Conservation (phyloP, 2,329 filamentous ascomycete genomes). For the Celoporthe dispersa region DNA sequence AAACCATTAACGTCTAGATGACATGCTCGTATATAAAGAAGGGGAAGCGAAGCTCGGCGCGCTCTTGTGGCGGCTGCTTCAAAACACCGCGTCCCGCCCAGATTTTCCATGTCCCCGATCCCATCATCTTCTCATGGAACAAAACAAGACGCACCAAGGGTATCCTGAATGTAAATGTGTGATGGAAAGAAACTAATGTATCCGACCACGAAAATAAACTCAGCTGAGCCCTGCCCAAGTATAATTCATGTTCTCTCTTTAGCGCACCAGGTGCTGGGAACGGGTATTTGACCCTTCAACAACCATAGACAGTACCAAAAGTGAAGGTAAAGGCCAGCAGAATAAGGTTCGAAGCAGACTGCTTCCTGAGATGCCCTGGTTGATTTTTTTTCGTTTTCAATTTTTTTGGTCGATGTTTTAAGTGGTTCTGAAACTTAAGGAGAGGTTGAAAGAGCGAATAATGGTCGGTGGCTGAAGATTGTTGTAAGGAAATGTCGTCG, state of each 20-base stretch:
- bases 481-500: slow-evolving; percentile 30
- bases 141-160: slow-evolving; percentile 30
- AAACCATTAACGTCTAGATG: background rate
- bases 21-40: background rate
- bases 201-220: background rate
- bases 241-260: too few species aligned
- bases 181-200: slow-evolving; percentile 17
- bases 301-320: background rate
- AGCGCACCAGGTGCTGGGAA: background rate
- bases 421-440: slow-evolving; percentile 16
- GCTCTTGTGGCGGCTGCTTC: slow-evolving; percentile 10
- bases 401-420: slow-evolving; percentile 27
- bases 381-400: slow-evolving; percentile 22
- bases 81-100: slow-evolving; percentile 4
- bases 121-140: slow-evolving; percentile 17
- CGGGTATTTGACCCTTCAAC: background rate
- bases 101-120: background rate
- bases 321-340: slow-evolving; percentile 3
- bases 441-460: slow-evolving; percentile 37
- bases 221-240: background rate
- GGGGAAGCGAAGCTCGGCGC: background rate
- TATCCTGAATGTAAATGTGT: slow-evolving; percentile 27
- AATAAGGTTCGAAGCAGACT: slow-evolving; percentile 17
- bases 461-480: slow-evolving; percentile 34
- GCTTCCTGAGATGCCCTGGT: slow-evolving; percentile 22